These are phyloP conservation scores for Phytopythium vexans DNA, from an alignment of 352 stramenopile genomes.

Conservation along the genomic window DNA sequence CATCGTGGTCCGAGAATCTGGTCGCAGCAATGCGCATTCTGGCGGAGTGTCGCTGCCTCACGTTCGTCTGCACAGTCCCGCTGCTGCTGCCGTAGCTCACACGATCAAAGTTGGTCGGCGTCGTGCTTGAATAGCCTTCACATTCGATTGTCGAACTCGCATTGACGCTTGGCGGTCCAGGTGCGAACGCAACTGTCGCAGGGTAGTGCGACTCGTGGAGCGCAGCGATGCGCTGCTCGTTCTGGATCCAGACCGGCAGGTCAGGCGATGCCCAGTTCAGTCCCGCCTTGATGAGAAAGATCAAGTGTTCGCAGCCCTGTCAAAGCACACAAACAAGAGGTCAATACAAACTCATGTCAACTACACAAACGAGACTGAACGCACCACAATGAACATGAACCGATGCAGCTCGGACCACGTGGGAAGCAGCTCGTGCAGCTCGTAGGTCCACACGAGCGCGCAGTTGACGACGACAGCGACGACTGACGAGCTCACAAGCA, in stretches of 20 bases:
- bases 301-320: slow-evolving; percentile 45
- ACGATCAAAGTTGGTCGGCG: no score
- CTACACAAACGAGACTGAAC: slow-evolving; percentile 6
- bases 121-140: no score
- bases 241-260: slow-evolving; percentile 37
- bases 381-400: slow-evolving; percentile 59
- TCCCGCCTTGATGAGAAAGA: slow-evolving; percentile 56
- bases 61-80: no score
- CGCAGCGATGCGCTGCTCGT: slow-evolving; percentile 26
- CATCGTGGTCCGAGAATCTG: no score
- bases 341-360: neutral
- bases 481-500: slow-evolving; percentile 91
- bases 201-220: no score
- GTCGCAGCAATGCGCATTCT: no score
- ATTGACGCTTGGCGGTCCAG: no score
- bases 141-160: no score
- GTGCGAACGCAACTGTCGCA: no score
- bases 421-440: slow-evolving; percentile 48
- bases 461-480: slow-evolving; percentile 93
- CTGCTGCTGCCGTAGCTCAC: no score
- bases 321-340: neutral
- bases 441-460: slow-evolving; percentile 85
- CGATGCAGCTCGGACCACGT: slow-evolving; percentile 53
- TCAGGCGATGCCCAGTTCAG: slow-evolving; percentile 52
- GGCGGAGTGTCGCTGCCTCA: no score